Evolutionary conservation across 2,329 filamentous ascomycete genomes (phyloP), one percentile per base, ranked within the genome.

Genomic region (Leptographium flavum): DNA sequence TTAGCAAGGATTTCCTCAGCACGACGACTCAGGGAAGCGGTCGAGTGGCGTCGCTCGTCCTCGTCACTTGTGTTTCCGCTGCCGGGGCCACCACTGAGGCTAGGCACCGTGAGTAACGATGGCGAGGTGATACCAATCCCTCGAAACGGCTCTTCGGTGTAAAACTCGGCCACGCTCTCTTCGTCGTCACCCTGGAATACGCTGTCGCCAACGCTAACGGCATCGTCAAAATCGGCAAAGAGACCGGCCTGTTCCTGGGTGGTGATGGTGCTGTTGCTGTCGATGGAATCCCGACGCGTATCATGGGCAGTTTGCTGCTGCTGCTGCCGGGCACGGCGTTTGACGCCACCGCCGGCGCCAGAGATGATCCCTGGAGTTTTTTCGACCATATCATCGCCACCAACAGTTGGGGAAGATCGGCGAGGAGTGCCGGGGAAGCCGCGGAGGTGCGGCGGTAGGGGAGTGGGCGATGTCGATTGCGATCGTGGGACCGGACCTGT

Each of bases 1-100:
- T 94, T 94, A 46, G 87, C 86, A 45, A 96, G 70, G 57, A 95
- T 95, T 57, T 88, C 72, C 59, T 95, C 88, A 1, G 88, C 88
- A 55, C 87, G 77, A 53, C 81, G 80, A 60, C 86, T 90, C 51
- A 94, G 65, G 22, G 84, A 79, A 15, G 48, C 49, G 4, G 74
- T 79, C 2, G 52, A 52, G 17, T 48, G 46, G 9, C 49, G 45
- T 21, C 49, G 50, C 15, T 51, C 50, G 42, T 48, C 49, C 2
- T 48, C 49, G 3, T 48, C 74, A 46, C 79, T 75, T 4, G 73
- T 52, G 50, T 49, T 51, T 33, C 52, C 61, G 49, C 54, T 48
- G 27, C 28, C 42, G 1, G 35, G 43, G 17, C 21, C 32, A 40
- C 40, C 36, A 41, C 58, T 47, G 40, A 56, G 48, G 48, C 49